Percentiles rank a stretch among this genome's conserved stretches.
Evolutionary conservation across 768 basidiomycete species (phyloP).

Genomic region (Suillus plorans): DNA sequence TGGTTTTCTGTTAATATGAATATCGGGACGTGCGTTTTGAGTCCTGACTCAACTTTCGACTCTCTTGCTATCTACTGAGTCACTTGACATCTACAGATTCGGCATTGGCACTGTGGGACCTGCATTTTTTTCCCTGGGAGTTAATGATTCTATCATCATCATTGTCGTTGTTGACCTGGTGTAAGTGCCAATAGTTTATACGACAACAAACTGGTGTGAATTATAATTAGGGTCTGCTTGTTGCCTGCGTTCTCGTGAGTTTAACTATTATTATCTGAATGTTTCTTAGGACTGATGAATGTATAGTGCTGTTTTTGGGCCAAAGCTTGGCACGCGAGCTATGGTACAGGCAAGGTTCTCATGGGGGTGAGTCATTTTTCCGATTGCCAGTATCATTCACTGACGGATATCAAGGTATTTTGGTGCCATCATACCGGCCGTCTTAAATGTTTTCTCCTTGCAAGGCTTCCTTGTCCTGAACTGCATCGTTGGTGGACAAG

Average conservation of each 20-base stretch:
- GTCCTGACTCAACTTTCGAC: not conserved
- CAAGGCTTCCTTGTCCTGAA: constrained; percentile 59
- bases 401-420: constrained; percentile 33
- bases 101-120: constrained; percentile 52
- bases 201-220: not conserved
- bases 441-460: constrained; percentile 50
- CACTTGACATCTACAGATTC: constrained; percentile 31
- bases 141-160: constrained; percentile 40
- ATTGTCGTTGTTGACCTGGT: constrained; percentile 45
- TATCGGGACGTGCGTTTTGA: constrained; percentile 36
- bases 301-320: constrained; percentile 49
- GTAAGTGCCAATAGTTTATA: constrained; percentile 26
- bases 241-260: constrained; percentile 41
- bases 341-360: constrained; percentile 59
- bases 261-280: not conserved
- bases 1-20: constrained; percentile 51
- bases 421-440: constrained; percentile 39
- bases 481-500: constrained; percentile 65
- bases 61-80: not conserved
- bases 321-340: constrained; percentile 54
- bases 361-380: constrained; percentile 39
- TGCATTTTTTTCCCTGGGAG: constrained; percentile 45
- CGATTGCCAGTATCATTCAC: not conserved
- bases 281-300: not conserved
- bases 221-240: constrained; percentile 27